phyloP scores from a whole-genome alignment of 306 rosid species.

The Dalbergia oliveri region DNA sequence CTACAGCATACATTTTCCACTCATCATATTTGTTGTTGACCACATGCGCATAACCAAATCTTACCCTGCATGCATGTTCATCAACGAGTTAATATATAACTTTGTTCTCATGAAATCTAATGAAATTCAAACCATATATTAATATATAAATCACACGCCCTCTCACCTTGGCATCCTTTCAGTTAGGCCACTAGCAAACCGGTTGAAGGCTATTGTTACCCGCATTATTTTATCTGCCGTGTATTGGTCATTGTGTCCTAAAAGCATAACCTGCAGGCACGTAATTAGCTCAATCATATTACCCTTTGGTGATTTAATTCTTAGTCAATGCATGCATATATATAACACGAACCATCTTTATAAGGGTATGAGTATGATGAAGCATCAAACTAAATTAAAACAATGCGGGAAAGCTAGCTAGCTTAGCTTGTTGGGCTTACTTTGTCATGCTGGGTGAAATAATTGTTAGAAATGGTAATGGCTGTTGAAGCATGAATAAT shows the following conservation, averaged over 20 bases:
- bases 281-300: neutral
- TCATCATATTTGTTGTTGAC: slow-evolving; percentile 80
- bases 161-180: slow-evolving; percentile 87
- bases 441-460: slow-evolving; percentile 82
- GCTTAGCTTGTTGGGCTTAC: slow-evolving; percentile 45
- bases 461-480: slow-evolving; percentile 76
- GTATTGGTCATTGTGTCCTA: slow-evolving; percentile 75
- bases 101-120: neutral
- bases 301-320: neutral
- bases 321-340: neutral
- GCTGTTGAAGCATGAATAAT: slow-evolving; percentile 78
- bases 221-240: slow-evolving; percentile 67
- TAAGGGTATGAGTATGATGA: neutral
- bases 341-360: neutral
- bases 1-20: slow-evolving; percentile 89
- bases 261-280: slow-evolving; percentile 79
- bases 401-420: neutral
- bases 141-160: neutral
- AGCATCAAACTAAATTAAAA: neutral
- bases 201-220: slow-evolving; percentile 53
- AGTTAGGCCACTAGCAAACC: slow-evolving; percentile 56
- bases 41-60: slow-evolving; percentile 90
- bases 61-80: slow-evolving; percentile 62
- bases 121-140: slow-evolving; percentile 7
- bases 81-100: neutral